A percentile compares a stretch with the other conserved stretches of the same genome.
These are phyloP conservation scores for Trametes pubescens DNA, from an alignment of 1,284 basidiomycete genomes.

Conservation along the genomic window DNA sequence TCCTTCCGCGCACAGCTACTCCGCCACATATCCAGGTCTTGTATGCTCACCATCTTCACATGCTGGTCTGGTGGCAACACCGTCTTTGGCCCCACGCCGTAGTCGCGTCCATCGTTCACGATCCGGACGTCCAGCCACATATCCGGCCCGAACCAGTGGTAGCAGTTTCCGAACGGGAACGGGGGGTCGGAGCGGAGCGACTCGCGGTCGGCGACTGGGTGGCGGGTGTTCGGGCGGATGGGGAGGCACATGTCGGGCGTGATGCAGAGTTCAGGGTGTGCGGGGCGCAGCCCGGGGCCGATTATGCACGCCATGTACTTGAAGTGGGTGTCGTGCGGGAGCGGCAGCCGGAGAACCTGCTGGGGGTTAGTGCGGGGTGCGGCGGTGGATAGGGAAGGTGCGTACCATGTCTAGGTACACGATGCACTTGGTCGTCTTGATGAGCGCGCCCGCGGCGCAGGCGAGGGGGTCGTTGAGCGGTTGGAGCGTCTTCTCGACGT, in stretches of 20 bases:
- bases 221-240: slow-evolving; percentile 6
- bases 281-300: slow-evolving; percentile 9
- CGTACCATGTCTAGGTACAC: slow-evolving; percentile 8
- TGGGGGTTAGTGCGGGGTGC: neutral
- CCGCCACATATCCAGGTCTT: neutral
- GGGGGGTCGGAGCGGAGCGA: neutral
- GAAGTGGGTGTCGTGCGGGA: neutral
- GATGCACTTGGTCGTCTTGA: slow-evolving; percentile 7
- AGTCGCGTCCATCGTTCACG: slow-evolving; percentile 1
- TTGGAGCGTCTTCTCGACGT: neutral
- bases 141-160: slow-evolving; percentile 19
- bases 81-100: neutral
- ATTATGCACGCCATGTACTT: slow-evolving; percentile 9
- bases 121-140: slow-evolving; percentile 15
- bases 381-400: too few species aligned
- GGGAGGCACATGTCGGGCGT: slow-evolving; percentile 16
- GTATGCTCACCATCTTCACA: neutral
- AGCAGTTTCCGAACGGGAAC: slow-evolving; percentile 25
- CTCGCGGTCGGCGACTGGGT: neutral
- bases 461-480: slow-evolving; percentile 5
- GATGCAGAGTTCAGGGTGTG: neutral
- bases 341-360: neutral
- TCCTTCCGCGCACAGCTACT: neutral
- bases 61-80: neutral
- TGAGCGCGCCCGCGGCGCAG: neutral